Evolutionary conservation across 148 eudicot genomes (phyloP).

Genomic region (Persicaria maculosa): DNA sequence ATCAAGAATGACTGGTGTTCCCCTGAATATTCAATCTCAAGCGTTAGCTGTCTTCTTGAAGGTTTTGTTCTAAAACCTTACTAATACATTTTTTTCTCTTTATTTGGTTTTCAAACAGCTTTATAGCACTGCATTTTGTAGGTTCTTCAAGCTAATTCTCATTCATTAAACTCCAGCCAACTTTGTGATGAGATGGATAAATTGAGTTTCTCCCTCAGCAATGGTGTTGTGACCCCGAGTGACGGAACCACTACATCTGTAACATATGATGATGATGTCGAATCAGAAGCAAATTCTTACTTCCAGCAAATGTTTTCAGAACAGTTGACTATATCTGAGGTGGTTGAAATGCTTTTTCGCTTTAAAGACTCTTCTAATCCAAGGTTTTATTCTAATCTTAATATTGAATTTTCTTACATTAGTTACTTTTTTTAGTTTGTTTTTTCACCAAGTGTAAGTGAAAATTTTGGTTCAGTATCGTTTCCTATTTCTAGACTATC

Average conservation of each 20-base stretch:
- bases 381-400: too few species aligned
- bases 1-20: too few species aligned
- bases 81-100: background rate
- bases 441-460: too few species aligned
- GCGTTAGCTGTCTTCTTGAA: conserved; percentile 47
- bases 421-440: too few species aligned
- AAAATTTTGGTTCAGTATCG: too few species aligned
- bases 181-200: conserved; percentile 64
- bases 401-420: too few species aligned
- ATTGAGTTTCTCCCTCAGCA: conserved; percentile 38
- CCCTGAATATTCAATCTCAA: conserved; percentile 36
- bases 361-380: too few species aligned
- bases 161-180: conserved; percentile 33
- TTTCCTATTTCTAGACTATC: too few species aligned
- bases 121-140: conserved; percentile 23
- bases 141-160: conserved; percentile 75
- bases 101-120: background rate
- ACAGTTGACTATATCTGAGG: too few species aligned
- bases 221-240: conserved; percentile 36
- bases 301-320: too few species aligned
- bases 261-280: conserved; percentile 61
- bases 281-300: conserved; percentile 82
- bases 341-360: too few species aligned
- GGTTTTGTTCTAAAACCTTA: conserved; percentile 36
- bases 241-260: conserved; percentile 37